These are phyloP conservation scores for Pulveroboletus ravenelii DNA, from an alignment of 768 basidiomycete species.

Conservation along the genomic window DNA sequence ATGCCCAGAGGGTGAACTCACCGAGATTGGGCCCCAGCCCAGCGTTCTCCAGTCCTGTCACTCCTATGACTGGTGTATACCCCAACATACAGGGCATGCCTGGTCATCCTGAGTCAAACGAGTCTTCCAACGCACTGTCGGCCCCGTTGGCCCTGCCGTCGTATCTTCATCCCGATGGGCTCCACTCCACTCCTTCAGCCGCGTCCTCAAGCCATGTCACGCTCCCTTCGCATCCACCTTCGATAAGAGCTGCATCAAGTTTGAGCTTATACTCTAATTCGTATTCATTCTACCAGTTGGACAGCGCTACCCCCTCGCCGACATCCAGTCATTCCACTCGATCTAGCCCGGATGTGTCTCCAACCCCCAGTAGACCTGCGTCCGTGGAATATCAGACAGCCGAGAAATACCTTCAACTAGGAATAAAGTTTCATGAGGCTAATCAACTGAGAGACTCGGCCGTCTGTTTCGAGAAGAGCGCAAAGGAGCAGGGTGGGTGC, in stretches of 20 bases:
- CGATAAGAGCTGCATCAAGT: constrained; percentile 35
- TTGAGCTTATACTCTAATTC: constrained; percentile 48
- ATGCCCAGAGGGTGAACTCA: constrained; percentile 39
- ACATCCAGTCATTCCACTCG: constrained; percentile 20
- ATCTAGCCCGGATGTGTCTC: constrained; percentile 14
- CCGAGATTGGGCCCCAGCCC: constrained; percentile 20
- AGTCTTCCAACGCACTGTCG: neutral
- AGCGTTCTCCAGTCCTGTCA: constrained; percentile 10
- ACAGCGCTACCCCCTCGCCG: constrained; percentile 43
- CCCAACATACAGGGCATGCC: neutral
- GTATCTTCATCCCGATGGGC: constrained; percentile 17
- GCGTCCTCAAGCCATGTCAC: constrained; percentile 3
- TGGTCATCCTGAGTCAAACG: neutral
- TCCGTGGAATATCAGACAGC: constrained; percentile 37
- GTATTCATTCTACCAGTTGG: constrained; percentile 65
- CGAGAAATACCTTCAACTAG: constrained; percentile 68
- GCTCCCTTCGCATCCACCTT: constrained; percentile 33
- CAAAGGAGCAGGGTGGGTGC: constrained; percentile 71
- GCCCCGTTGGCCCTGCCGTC: neutral
- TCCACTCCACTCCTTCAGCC: constrained; percentile 14
- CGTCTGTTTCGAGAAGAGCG: constrained; percentile 69
- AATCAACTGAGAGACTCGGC: constrained; percentile 68
- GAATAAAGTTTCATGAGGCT: constrained; percentile 74
- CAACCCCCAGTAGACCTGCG: constrained; percentile 12
- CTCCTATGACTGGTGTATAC: constrained; percentile 21